These are phyloP conservation scores for Collybia mongolica DNA, from an alignment of 768 basidiomycete genomes.

Conservation along the genomic window DNA sequence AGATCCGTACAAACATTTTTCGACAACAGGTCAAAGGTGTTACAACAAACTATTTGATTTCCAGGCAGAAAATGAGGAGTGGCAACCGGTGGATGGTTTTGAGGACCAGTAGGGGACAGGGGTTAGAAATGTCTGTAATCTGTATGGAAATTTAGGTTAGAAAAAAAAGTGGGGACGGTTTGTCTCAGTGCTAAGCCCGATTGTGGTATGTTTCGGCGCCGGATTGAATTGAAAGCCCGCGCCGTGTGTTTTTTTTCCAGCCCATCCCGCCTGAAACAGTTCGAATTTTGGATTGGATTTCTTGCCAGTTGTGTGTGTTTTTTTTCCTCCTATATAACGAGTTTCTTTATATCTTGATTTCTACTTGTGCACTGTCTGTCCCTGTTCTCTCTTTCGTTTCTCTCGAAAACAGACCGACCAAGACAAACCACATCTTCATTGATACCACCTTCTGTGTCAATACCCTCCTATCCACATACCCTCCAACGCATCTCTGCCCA, in stretches of 20 bases:
- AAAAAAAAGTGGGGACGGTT: too few relatives aligned
- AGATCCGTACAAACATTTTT: constrained; percentile 73
- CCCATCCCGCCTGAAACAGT: constrained; percentile 28
- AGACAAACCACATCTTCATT: constrained; percentile 28
- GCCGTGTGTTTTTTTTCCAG: constrained; percentile 33
- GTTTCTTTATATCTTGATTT: constrained; percentile 7
- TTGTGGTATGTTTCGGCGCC: constrained; percentile 6
- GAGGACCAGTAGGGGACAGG: constrained; percentile 5
- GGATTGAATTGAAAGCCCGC: constrained; percentile 37
- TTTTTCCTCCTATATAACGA: constrained; percentile 22
- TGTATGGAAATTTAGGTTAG: constrained; percentile 5
- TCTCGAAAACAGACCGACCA: constrained; percentile 28
- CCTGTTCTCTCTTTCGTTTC: constrained; percentile 27
- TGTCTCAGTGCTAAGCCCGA: constrained; percentile 1
- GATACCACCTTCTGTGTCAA: constrained; percentile 55
- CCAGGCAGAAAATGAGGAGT: constrained; percentile 40
- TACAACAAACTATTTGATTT: constrained; percentile 69
- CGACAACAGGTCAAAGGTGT: constrained; percentile 47
- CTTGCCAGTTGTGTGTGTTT: constrained; percentile 12
- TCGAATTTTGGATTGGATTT: constrained; percentile 17
- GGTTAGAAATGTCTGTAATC: background rate
- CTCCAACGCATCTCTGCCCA: constrained; percentile 11
- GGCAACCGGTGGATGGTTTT: constrained; percentile 48
- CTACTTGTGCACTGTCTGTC: constrained; percentile 27
- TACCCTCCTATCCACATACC: constrained; percentile 47